Conservation (phyloP, 2,329 filamentous ascomycete genomes). For the Penicillium brasilianum region DNA sequence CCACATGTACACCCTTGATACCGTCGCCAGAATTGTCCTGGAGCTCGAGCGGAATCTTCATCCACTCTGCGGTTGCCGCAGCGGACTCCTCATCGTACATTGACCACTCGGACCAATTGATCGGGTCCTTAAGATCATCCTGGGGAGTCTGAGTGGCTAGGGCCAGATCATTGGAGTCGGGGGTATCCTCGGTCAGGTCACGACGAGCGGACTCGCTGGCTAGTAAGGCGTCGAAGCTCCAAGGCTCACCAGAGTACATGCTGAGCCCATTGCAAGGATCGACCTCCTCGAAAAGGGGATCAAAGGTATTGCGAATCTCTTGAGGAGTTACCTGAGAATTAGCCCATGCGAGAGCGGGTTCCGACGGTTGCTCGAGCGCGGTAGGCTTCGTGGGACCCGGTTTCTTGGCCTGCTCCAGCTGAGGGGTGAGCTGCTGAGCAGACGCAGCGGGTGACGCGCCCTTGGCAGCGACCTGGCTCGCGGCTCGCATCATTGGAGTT, state of each 20-base stretch:
- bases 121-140: constrained; percentile 26
- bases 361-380: constrained; percentile 33
- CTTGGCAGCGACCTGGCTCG: constrained; percentile 42
- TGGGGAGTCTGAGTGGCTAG: constrained; percentile 45
- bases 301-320: constrained; percentile 46
- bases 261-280: constrained; percentile 24
- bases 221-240: constrained; percentile 44
- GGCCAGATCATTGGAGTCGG: constrained; percentile 44
- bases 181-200: constrained; percentile 42
- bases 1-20: constrained; percentile 31
- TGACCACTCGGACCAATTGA: constrained; percentile 17
- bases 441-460: constrained; percentile 39
- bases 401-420: constrained; percentile 36
- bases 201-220: constrained; percentile 9
- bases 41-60: constrained; percentile 18
- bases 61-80: constrained; percentile 18
- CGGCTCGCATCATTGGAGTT: constrained; percentile 41
- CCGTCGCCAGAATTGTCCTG: constrained; percentile 29
- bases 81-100: constrained; percentile 26
- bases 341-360: constrained; percentile 37
- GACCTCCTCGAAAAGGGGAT: constrained; percentile 22
- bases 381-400: constrained; percentile 32
- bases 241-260: constrained; percentile 40
- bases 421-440: constrained; percentile 41
- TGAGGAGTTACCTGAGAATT: constrained; percentile 45